Percentiles rank a stretch among this genome's conserved stretches.
Evolutionary conservation across 164 flowering plant species (phyloP).

Genomic region (Nymphaea colorata): DNA sequence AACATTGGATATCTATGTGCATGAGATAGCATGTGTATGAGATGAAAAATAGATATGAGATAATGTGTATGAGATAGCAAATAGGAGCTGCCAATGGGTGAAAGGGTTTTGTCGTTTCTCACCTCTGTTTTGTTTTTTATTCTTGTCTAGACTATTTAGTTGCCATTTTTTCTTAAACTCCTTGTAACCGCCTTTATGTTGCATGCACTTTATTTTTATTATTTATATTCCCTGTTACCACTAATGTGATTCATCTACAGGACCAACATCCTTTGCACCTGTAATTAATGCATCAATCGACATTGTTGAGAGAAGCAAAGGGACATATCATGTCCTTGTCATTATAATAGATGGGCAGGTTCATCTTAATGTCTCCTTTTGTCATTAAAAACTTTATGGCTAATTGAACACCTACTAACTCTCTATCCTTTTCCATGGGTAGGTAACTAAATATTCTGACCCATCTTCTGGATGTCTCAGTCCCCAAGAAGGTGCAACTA

Average conservation of each 20-base stretch:
- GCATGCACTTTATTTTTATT: too few species aligned
- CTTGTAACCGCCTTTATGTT: too few species aligned
- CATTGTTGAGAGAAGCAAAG: slow-evolving; percentile 55
- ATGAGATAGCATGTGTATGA: too few species aligned
- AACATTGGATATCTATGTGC: too few species aligned
- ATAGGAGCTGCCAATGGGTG: too few species aligned
- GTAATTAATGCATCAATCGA: slow-evolving; percentile 70
- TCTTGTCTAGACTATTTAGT: too few species aligned
- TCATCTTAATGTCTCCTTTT: background rate
- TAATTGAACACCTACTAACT: background rate
- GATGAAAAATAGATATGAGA: too few species aligned
- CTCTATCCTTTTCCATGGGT: background rate
- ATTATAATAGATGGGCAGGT: slow-evolving; percentile 96
- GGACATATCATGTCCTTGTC: slow-evolving; percentile 86
- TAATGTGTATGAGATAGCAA: too few species aligned
- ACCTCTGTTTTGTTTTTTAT: too few species aligned
- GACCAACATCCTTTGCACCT: slow-evolving; percentile 93
- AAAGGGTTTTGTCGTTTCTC: too few species aligned
- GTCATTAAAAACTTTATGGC: background rate
- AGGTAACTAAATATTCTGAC: slow-evolving; percentile 57
- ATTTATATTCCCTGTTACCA: background rate
- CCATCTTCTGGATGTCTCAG: slow-evolving; percentile 45
- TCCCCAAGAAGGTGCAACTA: slow-evolving; percentile 71
- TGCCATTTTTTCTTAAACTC: too few species aligned
- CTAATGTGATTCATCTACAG: slow-evolving; percentile 17